A percentile compares a stretch with the other conserved stretches of the same genome.
These are phyloP conservation scores for Fusarium sp. DNA, from an alignment of 2,329 filamentous ascomycete species.

Conservation along the genomic window DNA sequence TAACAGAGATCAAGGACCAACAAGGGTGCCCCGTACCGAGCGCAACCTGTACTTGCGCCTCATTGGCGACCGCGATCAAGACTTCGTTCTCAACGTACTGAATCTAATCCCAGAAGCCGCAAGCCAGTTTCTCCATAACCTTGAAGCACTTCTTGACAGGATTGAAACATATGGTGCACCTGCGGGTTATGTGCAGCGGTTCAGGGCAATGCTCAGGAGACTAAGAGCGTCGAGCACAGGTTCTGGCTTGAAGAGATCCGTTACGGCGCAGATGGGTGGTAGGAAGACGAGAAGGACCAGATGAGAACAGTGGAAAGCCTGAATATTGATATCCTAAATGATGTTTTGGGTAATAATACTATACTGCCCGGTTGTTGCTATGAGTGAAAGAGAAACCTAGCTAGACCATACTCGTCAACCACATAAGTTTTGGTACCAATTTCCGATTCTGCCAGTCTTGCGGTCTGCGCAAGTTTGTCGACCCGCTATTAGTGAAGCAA, in stretches of 20 bases:
- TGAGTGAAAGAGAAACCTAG: slow-evolving; percentile 2
- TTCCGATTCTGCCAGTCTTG: not conserved
- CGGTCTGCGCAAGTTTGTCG: not conserved
- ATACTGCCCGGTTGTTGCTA: slow-evolving; percentile 10
- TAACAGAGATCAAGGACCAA: slow-evolving; percentile 53
- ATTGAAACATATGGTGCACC: slow-evolving; percentile 52
- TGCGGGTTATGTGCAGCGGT: slow-evolving; percentile 52
- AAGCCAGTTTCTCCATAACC: slow-evolving; percentile 56
- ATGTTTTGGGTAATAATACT: not conserved
- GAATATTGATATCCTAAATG: not conserved
- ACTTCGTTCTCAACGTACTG: slow-evolving; percentile 61
- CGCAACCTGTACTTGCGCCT: slow-evolving; percentile 62
- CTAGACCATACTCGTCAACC: not conserved
- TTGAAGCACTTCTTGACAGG: slow-evolving; percentile 50
- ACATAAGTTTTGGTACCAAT: not conserved
- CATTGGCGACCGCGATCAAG: slow-evolving; percentile 57
- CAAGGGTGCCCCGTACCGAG: slow-evolving; percentile 44
- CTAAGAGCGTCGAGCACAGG: slow-evolving; percentile 47
- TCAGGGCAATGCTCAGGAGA: slow-evolving; percentile 49
- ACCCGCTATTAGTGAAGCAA: not conserved
- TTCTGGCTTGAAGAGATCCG: slow-evolving; percentile 50
- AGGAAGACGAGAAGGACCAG: slow-evolving; percentile 52
- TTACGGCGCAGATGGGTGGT: slow-evolving; percentile 41
- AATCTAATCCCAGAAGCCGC: slow-evolving; percentile 58
- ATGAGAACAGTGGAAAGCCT: slow-evolving; percentile 34